phyloP scores from a whole-genome alignment of 140 eudicot species.

The Flaveria floridana region DNA sequence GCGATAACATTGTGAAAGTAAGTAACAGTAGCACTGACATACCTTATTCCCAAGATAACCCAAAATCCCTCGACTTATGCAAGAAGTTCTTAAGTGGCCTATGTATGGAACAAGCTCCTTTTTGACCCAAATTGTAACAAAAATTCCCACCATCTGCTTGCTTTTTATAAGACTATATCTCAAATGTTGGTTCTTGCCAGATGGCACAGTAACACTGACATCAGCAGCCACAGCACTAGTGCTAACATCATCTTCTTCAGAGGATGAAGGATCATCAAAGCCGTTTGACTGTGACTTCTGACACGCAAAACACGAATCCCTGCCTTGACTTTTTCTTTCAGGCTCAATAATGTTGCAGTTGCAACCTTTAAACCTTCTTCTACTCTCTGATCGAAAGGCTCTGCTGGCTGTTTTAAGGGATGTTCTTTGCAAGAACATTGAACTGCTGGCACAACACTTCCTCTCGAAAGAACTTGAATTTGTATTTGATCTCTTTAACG shows the following conservation, averaged over 20 bases:
- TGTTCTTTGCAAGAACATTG: constrained; percentile 48
- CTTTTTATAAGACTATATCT: constrained; percentile 58
- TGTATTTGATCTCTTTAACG: constrained; percentile 22
- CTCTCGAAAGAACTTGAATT: constrained; percentile 30
- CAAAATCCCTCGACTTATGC: constrained; percentile 67
- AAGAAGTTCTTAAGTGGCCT: constrained; percentile 60
- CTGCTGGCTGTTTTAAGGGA: constrained; percentile 59
- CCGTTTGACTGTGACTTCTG: constrained; percentile 45
- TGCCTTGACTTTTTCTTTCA: constrained; percentile 46
- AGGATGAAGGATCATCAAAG: constrained; percentile 49
- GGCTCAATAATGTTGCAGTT: constrained; percentile 40
- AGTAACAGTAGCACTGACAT: neutral
- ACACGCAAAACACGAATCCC: constrained; percentile 63
- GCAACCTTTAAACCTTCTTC: constrained; percentile 57
- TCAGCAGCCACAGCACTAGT: constrained; percentile 35
- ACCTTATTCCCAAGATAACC: constrained; percentile 80
- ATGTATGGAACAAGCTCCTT: constrained; percentile 59
- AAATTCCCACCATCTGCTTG: constrained; percentile 78
- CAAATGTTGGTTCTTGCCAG: constrained; percentile 41
- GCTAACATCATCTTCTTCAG: constrained; percentile 58
- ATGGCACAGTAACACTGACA: constrained; percentile 28
- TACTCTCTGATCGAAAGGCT: constrained; percentile 50
- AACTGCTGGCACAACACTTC: constrained; percentile 37
- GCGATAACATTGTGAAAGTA: neutral
- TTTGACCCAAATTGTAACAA: constrained; percentile 60